phyloP scores from a whole-genome alignment of 257 asterid species.

The Verbena officinalis region DNA sequence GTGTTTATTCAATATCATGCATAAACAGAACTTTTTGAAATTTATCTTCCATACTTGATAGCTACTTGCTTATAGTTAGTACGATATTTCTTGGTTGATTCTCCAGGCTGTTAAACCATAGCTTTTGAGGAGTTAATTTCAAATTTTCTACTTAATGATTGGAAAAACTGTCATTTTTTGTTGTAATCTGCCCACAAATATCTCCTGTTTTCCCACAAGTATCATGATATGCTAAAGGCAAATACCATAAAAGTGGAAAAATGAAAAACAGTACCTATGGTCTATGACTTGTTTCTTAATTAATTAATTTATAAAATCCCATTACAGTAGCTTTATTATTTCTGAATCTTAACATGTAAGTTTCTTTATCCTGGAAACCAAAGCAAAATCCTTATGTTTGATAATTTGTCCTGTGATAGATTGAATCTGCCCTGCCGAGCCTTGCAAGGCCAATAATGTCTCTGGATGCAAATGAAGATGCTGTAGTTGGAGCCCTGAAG shows the following conservation, averaged over 20 bases:
- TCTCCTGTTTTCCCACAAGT: background rate
- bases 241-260: slow-evolving; percentile 2
- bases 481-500: slow-evolving; percentile 84
- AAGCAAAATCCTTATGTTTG: slow-evolving; percentile 31
- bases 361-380: slow-evolving; percentile 6
- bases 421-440: slow-evolving; percentile 93
- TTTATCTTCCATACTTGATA: background rate
- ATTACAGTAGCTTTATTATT: slow-evolving; percentile 2
- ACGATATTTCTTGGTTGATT: slow-evolving; percentile 22
- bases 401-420: slow-evolving; percentile 56
- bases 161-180: background rate
- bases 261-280: background rate
- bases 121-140: slow-evolving; percentile 14
- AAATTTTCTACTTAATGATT: background rate
- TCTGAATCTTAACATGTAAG: slow-evolving; percentile 8
- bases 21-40: background rate
- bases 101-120: background rate
- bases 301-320: slow-evolving; percentile 8
- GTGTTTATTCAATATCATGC: slow-evolving; percentile 4
- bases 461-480: slow-evolving; percentile 92
- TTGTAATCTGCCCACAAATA: slow-evolving; percentile 1
- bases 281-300: slow-evolving; percentile 2
- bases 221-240: slow-evolving; percentile 14
- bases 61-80: slow-evolving; percentile 1
- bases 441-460: slow-evolving; percentile 96